Conservation (phyloP, 2,329 filamentous ascomycete species). For the Monilinia laxa region DNA sequence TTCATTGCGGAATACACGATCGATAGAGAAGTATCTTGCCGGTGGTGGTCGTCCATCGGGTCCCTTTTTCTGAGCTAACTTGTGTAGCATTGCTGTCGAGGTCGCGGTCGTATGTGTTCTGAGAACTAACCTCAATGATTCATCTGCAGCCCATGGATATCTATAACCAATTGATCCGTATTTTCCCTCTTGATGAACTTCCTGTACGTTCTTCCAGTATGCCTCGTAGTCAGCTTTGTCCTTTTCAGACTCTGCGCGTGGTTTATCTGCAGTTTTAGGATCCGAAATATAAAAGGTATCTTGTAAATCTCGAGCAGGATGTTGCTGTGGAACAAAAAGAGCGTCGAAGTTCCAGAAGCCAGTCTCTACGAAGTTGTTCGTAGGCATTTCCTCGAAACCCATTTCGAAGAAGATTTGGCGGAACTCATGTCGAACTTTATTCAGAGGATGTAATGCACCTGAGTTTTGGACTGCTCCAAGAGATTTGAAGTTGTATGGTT, state of each 20-base stretch:
- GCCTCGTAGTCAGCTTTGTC: conserved; percentile 69
- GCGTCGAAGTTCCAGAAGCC: conserved; percentile 99
- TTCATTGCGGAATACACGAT: conserved; percentile 97
- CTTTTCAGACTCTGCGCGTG: conserved; percentile 55
- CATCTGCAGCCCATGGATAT: conserved; percentile 88
- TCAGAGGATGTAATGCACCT: conserved; percentile 68
- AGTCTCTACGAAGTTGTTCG: conserved; percentile 88
- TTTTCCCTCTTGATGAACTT: conserved; percentile 87
- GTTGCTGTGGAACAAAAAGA: conserved; percentile 95
- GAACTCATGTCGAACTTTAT: conserved; percentile 95
- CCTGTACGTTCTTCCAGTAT: conserved; percentile 85
- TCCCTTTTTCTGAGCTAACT: conserved; percentile 77
- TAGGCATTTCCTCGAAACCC: conserved; percentile 98
- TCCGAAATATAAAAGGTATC: conserved; percentile 99
- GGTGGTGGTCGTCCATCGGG: conserved; percentile 64
- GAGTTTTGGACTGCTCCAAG: conserved; percentile 61
- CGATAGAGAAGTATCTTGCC: conserved; percentile 97
- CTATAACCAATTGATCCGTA: conserved; percentile 95
- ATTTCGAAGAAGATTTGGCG: conserved; percentile 98
- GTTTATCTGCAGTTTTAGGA: conserved; percentile 71
- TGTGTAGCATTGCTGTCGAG: conserved; percentile 86
- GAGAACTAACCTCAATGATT: conserved; percentile 82
- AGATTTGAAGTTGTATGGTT: conserved; percentile 74
- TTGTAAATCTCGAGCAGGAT: conserved; percentile 94
- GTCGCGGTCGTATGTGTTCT: conserved; percentile 96